phyloP scores from a whole-genome alignment of 768 basidiomycete species.

The Auriculariales sp. region DNA sequence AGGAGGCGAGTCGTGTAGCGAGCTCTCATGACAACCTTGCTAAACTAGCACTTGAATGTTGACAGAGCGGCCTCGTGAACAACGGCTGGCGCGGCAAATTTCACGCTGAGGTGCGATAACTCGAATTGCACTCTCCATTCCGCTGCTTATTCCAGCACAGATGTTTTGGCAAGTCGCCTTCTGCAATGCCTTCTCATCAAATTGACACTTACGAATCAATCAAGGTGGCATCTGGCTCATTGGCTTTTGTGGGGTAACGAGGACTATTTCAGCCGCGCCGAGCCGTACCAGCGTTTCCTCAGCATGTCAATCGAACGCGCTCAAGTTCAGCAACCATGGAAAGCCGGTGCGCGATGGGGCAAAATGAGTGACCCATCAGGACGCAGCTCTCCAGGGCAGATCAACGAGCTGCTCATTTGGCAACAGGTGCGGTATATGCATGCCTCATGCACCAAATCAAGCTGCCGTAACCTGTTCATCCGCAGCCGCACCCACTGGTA shows the following conservation, averaged over 20 bases:
- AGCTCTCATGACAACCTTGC: no score
- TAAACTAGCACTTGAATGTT: no score
- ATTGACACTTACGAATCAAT: no score
- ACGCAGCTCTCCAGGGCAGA: slow-evolving; percentile 41
- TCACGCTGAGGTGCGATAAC: slow-evolving; percentile 49
- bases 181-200: no score
- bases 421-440: slow-evolving; percentile 26
- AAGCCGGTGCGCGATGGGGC: slow-evolving; percentile 43
- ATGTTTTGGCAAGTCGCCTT: no score
- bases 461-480: no score
- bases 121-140: no score
- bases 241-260: slow-evolving; percentile 50
- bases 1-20: slow-evolving; percentile 30
- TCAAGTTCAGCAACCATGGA: slow-evolving; percentile 36
- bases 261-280: slow-evolving; percentile 35
- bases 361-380: slow-evolving; percentile 52
- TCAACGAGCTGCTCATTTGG: slow-evolving; percentile 51
- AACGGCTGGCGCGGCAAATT: slow-evolving; percentile 47
- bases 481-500: slow-evolving; percentile 37
- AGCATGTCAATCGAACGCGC: slow-evolving; percentile 29
- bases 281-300: slow-evolving; percentile 34
- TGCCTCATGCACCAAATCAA: no score
- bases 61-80: slow-evolving; percentile 38
- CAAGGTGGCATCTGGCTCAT: slow-evolving; percentile 37
- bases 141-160: no score